phyloP scores from a whole-genome alignment of 768 basidiomycete species.

The Suillus americanus region DNA sequence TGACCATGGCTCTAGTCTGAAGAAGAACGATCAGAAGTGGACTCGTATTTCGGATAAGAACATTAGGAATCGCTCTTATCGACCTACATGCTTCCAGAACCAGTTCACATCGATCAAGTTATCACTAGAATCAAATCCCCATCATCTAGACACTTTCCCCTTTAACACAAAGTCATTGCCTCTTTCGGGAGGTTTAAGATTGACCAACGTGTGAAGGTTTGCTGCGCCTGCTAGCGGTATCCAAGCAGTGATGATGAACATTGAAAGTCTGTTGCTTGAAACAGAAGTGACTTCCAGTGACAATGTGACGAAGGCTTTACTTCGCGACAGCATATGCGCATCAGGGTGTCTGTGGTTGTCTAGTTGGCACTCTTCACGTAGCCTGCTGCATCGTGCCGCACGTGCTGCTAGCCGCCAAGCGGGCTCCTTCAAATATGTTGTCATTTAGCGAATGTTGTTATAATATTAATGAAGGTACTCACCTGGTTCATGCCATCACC shows the following conservation, averaged over 20 bases:
- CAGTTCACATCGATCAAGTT: not conserved
- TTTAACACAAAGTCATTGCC: not conserved
- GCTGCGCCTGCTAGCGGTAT: not conserved
- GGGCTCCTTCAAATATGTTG: not conserved
- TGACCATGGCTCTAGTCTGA: not conserved
- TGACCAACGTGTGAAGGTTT: not conserved
- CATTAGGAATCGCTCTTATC: not conserved
- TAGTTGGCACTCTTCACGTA: not conserved
- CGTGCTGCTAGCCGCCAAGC: not conserved
- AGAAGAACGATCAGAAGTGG: not conserved
- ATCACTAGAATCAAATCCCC: not conserved
- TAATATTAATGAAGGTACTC: not conserved
- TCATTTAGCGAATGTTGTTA: not conserved
- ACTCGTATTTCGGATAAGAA: not conserved
- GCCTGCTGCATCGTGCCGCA: not conserved
- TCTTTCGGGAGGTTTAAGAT: not conserved
- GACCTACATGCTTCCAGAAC: not conserved
- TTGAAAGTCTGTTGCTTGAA: not conserved
- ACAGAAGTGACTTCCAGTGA: not conserved
- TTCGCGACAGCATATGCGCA: not conserved
- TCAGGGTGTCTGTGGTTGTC: not conserved
- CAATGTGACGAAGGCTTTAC: not conserved
- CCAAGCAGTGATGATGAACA: not conserved
- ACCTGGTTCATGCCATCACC: not conserved
- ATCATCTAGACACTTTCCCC: not conserved